Percentiles rank a stretch among this genome's conserved stretches.
Evolutionary conservation across 2,329 filamentous ascomycete species (phyloP).

Genomic region (Dothidotthia symphoricarpi): DNA sequence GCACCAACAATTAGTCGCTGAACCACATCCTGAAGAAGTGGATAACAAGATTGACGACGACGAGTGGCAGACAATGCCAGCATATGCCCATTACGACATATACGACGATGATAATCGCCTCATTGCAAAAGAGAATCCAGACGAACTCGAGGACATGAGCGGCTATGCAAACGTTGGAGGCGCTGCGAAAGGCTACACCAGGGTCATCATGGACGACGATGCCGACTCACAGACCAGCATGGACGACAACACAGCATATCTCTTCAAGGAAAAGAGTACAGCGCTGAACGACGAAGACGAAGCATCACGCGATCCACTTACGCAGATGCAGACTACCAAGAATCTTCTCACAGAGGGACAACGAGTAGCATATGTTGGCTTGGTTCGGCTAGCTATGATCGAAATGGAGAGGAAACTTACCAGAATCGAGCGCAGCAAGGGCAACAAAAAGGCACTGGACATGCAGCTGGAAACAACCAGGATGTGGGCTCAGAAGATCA

Average conservation of each 20-base stretch:
- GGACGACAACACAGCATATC: constrained; percentile 94
- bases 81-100: constrained; percentile 87
- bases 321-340: constrained; percentile 94
- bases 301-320: constrained; percentile 71
- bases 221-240: constrained; percentile 90
- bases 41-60: constrained; percentile 61
- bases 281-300: constrained; percentile 69
- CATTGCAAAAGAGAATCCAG: constrained; percentile 74
- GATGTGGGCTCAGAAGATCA: constrained; percentile 99
- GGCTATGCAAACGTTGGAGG: constrained; percentile 78
- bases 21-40: constrained; percentile 48
- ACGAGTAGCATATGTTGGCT: constrained; percentile 90
- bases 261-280: constrained; percentile 76
- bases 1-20: constrained; percentile 71
- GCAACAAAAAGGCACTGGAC: constrained; percentile 68
- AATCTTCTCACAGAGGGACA: constrained; percentile 93
- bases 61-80: constrained; percentile 95
- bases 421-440: constrained; percentile 60
- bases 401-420: constrained; percentile 71
- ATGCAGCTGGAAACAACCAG: constrained; percentile 73
- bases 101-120: constrained; percentile 92
- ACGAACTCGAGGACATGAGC: constrained; percentile 66
- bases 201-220: constrained; percentile 93
- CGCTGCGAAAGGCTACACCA: constrained; percentile 91
- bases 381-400: constrained; percentile 77